phyloP scores from a whole-genome alignment of 2,329 filamentous ascomycete genomes.

The Colletotrichum sp. region DNA sequence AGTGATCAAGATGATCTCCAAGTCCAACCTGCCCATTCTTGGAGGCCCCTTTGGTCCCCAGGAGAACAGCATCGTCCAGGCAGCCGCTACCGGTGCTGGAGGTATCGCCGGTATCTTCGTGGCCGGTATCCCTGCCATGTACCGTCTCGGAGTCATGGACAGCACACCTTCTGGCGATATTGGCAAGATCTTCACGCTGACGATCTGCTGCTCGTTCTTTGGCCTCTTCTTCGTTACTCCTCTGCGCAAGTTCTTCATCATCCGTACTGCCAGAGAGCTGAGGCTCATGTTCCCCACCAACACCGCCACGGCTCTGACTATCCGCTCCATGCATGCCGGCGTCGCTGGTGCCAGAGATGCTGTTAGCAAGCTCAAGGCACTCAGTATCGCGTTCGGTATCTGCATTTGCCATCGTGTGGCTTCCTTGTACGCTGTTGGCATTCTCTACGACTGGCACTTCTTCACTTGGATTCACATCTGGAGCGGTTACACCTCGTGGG shows the following conservation, averaged over 20 bases:
- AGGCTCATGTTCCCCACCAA: constrained; percentile 64
- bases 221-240: constrained; percentile 69
- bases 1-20: constrained; percentile 59
- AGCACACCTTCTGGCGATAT: constrained; percentile 60
- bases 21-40: constrained; percentile 53
- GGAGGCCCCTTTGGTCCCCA: constrained; percentile 63
- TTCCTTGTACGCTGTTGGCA: constrained; percentile 63
- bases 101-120: constrained; percentile 63
- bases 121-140: constrained; percentile 65
- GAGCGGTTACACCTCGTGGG: constrained; percentile 54
- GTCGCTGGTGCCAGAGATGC: constrained; percentile 56
- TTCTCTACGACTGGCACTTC: constrained; percentile 64
- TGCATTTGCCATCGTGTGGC: constrained; percentile 60
- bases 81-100: constrained; percentile 63
- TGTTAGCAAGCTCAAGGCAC: constrained; percentile 61
- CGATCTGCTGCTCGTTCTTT: constrained; percentile 67
- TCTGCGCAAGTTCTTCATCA: constrained; percentile 71
- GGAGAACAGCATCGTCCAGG: constrained; percentile 68
- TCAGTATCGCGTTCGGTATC: constrained; percentile 53
- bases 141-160: constrained; percentile 56
- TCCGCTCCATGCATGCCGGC: constrained; percentile 66
- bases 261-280: constrained; percentile 66
- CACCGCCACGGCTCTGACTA: constrained; percentile 66
- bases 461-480: constrained; percentile 61
- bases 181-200: constrained; percentile 62